phyloP scores from a whole-genome alignment of 2,329 filamentous ascomycete genomes.

The Aspergillus ruber region DNA sequence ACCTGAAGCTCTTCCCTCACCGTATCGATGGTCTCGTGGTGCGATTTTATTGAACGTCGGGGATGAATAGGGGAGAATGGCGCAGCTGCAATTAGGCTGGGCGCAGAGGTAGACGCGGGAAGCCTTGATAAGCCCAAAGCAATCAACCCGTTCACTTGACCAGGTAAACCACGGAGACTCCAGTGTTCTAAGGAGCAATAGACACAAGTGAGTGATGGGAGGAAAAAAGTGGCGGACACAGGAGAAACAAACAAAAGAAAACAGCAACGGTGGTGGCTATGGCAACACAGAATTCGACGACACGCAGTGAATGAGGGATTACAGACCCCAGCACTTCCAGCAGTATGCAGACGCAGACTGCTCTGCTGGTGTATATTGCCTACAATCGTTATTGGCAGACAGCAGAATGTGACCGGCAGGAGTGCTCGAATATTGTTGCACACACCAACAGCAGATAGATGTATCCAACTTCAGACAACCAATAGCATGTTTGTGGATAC shows the following conservation, averaged over 20 bases:
- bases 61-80: not conserved
- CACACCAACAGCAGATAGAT: conserved; percentile 9
- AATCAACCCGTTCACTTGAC: not conserved
- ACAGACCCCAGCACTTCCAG: conserved; percentile 11
- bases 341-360: conserved; percentile 6
- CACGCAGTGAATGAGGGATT: not conserved
- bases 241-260: conserved; percentile 4
- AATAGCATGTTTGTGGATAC: conserved; percentile 15
- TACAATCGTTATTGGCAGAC: not conserved
- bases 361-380: not conserved
- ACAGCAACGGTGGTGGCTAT: not conserved
- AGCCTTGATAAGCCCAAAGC: conserved; percentile 1
- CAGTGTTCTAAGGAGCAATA: conserved; percentile 10
- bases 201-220: conserved; percentile 5
- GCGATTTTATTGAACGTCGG: not conserved
- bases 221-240: not conserved
- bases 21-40: conserved; percentile 3
- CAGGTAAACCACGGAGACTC: conserved; percentile 1
- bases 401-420: not conserved
- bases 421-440: conserved; percentile 1
- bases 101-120: not conserved
- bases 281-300: not conserved
- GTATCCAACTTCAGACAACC: conserved; percentile 9
- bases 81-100: not conserved
- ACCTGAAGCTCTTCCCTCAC: conserved; percentile 5